These are phyloP conservation scores for Pseudogymnoascus sp. DNA, from an alignment of 2,329 filamentous ascomycete genomes.

Conservation along the genomic window DNA sequence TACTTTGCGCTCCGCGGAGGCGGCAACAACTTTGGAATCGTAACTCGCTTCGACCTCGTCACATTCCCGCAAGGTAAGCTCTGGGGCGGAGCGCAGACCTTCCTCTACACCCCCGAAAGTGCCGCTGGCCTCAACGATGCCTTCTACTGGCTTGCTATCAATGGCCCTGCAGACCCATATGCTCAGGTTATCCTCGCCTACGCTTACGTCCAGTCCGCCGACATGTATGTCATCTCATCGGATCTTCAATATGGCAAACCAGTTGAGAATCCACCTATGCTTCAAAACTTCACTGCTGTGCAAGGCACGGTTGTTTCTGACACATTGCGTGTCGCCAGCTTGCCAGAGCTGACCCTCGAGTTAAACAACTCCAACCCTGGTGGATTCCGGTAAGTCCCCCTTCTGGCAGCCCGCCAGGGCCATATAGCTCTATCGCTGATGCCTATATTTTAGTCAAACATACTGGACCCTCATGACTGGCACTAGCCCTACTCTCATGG, in stretches of 20 bases:
- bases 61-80: slow-evolving; percentile 22
- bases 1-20: slow-evolving; percentile 48
- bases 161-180: slow-evolving; percentile 19
- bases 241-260: slow-evolving; percentile 12
- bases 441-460: slow-evolving; percentile 11
- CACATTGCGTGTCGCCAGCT: slow-evolving; percentile 16
- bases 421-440: not conserved
- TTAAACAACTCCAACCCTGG: slow-evolving; percentile 19
- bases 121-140: not conserved
- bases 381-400: slow-evolving; percentile 13
- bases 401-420: not conserved
- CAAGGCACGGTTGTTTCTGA: slow-evolving; percentile 14
- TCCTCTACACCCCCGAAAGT: not conserved
- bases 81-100: slow-evolving; percentile 13
- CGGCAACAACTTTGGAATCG: slow-evolving; percentile 48
- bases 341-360: slow-evolving; percentile 17
- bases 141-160: not conserved
- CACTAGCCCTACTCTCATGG: slow-evolving; percentile 12
- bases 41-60: slow-evolving; percentile 39
- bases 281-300: slow-evolving; percentile 15
- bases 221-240: slow-evolving; percentile 10
- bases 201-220: slow-evolving; percentile 5
- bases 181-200: slow-evolving; percentile 23
- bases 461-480: slow-evolving; percentile 13
- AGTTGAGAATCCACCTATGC: slow-evolving; percentile 15